phyloP scores from a whole-genome alignment of 2,329 filamentous ascomycete genomes.

The Sphaerulina populicola region DNA sequence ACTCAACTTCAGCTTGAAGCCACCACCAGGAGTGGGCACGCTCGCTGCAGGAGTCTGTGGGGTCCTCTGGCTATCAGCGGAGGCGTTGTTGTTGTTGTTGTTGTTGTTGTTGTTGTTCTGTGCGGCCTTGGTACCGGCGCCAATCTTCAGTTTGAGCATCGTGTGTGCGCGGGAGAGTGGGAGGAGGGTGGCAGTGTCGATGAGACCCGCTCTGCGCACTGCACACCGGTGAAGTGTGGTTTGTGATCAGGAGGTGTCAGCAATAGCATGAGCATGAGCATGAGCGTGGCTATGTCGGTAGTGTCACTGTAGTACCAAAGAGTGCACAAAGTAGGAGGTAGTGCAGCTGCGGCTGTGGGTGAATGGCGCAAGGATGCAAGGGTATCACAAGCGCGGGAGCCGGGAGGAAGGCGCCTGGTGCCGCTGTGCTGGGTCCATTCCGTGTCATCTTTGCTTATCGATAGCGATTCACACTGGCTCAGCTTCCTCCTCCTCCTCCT shows the following conservation, averaged over 20 bases:
- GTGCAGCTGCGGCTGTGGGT: no score
- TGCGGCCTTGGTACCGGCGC: conserved; percentile 8
- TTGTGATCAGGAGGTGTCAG: not conserved
- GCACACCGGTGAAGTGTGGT: not conserved
- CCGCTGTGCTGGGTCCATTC: not conserved
- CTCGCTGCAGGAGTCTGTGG: conserved; percentile 12
- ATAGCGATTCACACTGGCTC: no score
- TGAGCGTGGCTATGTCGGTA: not conserved
- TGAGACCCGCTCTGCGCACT: not conserved
- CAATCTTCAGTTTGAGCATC: conserved; percentile 23
- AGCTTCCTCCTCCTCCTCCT: no score
- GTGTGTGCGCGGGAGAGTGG: not conserved
- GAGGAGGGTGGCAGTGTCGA: conserved; percentile 1
- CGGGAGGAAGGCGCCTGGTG: not conserved
- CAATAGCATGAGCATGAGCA: not conserved
- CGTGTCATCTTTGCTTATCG: no score
- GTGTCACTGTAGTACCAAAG: not conserved
- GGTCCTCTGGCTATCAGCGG: not conserved
- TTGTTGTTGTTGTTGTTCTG: not conserved
- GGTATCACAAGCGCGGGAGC: not conserved
- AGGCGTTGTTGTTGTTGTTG: not conserved
- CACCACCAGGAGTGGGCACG: conserved; percentile 10
- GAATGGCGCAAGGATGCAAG: not conserved
- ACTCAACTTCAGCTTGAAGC: conserved; percentile 24
- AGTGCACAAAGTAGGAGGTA: no score